Evolutionary conservation across 768 basidiomycete species (phyloP).

Genomic region (Sporobolomyces roseus): DNA sequence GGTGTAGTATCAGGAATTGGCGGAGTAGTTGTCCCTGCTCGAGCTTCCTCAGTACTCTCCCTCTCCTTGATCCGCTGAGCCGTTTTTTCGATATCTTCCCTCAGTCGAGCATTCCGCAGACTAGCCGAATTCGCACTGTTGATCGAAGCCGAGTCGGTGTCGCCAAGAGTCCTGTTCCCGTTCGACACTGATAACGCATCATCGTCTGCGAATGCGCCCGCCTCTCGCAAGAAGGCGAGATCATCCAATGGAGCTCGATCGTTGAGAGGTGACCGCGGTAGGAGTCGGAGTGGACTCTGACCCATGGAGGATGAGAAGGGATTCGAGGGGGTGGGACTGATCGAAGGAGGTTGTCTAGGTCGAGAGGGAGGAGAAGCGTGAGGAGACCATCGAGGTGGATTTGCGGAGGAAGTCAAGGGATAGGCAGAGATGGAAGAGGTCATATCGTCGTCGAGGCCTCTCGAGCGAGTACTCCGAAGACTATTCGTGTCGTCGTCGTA

Average conservation of each 20-base stretch:
- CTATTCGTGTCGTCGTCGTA: conserved; percentile 11
- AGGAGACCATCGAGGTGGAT: not conserved
- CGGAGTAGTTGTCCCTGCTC: not conserved
- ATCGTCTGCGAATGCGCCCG: not conserved
- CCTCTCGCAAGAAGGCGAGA: conserved; percentile 32
- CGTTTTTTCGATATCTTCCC: conserved; percentile 34
- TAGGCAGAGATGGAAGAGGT: not conserved
- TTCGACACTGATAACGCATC: not conserved
- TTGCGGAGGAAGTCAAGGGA: not conserved
- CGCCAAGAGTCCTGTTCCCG: not conserved
- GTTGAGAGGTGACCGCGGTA: conserved; percentile 33
- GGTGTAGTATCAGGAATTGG: not conserved
- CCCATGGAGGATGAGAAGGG: not conserved
- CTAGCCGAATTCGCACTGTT: conserved; percentile 11
- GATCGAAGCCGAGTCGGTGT: conserved; percentile 11
- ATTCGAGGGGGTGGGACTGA: not conserved
- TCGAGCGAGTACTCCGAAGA: not conserved
- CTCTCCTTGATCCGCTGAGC: conserved; percentile 20
- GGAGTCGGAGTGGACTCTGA: conserved; percentile 22
- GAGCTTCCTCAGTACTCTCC: conserved; percentile 14
- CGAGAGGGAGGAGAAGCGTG: not conserved
- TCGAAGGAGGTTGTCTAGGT: not conserved
- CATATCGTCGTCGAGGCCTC: not conserved
- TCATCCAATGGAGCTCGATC: conserved; percentile 33
- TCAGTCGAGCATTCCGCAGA: conserved; percentile 15